Evolutionary conservation across 2,329 filamentous ascomycete genomes (phyloP), one percentile per base, ranked within the genome.

Genomic region (Ophiostoma perfectum): DNA sequence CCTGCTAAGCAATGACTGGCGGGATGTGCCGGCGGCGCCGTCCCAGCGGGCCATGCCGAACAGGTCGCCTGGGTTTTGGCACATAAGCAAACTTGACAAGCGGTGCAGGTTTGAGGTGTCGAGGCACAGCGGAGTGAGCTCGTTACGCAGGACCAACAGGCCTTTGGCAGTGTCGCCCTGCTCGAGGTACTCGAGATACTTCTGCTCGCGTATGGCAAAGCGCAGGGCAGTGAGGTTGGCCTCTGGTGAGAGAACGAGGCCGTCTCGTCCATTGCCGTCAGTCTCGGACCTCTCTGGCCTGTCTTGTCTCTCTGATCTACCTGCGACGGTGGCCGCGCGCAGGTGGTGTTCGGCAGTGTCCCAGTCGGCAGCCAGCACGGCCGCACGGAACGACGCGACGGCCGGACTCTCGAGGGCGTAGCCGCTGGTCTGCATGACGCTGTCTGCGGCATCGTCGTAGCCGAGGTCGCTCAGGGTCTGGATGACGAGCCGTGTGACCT

Each of bases 41-140:
- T 96, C 92, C 93, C 94, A 98, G 9, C 86, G 84, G 0, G 93
- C 91, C 77, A 91, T 91, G 4, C 78, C 76, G 77, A 88, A 90
- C 52, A 98, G 80, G 73, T 97, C 90, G 52, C 93, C 89, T 0
- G 87, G 83, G 45, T 91, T 87, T 68, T 86, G 85, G 74, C 92
- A 96, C 93, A 98, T 97, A 68, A 99, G 86, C 44, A 97, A 82
- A 75, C 92, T 93, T 67, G 94, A 96, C 41, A 99, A 82, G 69
- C 90, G 88, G 77, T 96, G 92, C 63, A 97, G 81, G 74, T 90
- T 89, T 55, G 84, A 81, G 1, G 88, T 88, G 74, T 97, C 91
- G 73, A 91, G 89, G 73, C 91, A 90, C 58, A 98, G 80, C 0
- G 95, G 93, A 0, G 93, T 95, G 67, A 99, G 80, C 80, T 99